Evolutionary conservation across 139 green algal species (phyloP), one percentile per base, ranked within the genome.

Genomic region (Chlorella vulgaris): DNA sequence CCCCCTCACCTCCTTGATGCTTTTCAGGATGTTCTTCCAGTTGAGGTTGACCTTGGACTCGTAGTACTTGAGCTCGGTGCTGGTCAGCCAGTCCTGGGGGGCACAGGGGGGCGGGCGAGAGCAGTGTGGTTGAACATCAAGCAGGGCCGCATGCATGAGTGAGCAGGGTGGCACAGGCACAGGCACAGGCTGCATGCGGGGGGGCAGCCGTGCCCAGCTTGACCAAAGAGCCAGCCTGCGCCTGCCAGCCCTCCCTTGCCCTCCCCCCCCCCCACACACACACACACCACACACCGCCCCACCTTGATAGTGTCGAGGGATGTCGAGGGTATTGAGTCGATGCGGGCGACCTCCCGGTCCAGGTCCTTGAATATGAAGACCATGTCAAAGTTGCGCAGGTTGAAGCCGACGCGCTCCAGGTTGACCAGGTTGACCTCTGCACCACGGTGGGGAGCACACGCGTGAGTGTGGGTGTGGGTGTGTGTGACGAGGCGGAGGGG

Each of bases 361-460:
- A 98, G 90, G 69, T 97, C 94, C 89, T 98, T 99, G 92, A 96
- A 98, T 4, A 99, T 92, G 75, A 99, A 95, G 50, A 94, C 88
- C 92, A 99, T 97, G 92, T 99, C 96, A 76, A 99, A 98, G 86
- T 98, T 99, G 81, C 98, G 98, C 76, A 98, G 89, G 89, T 96
- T 96, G 84, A 99, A 98, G 68, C 96, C 97, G 38, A 99, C 96
- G 47, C 97, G 93, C 90, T 99, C 97, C 53, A 99, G 88, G 89
- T 98, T 98, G 42, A 99, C 91, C 50, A 99, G 92, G 88, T 98
- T 96, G 33, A 99, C 93, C 77, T 97, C 94, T 8, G 84, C 50
- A 28, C 21, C 8, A 40, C 21, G 40, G 28, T 39, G 7, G 29
- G 58, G 24, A 29, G 24, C 24, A 67, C 18, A 13, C 21, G 58